These are phyloP conservation scores for Colletotrichum somersetense DNA, from an alignment of 2,329 filamentous ascomycete species.

Conservation along the genomic window DNA sequence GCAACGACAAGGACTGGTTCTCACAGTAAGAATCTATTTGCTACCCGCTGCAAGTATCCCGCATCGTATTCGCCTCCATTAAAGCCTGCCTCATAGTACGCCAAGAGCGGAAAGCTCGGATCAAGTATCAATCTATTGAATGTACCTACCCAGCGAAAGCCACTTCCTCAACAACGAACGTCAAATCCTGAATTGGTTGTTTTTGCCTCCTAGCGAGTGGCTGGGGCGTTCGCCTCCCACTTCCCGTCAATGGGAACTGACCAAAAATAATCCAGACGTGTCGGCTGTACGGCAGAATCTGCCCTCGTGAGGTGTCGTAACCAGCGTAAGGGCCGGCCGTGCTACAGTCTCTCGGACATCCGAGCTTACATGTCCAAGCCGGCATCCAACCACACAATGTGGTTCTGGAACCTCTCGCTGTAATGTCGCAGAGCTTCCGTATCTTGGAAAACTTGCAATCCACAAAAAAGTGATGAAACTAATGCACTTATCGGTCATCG, in stretches of 20 bases:
- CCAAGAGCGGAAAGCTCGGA: not conserved
- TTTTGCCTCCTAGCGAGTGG: not conserved
- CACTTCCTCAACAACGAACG: not conserved
- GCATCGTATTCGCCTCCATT: too few relatives aligned
- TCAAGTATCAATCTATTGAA: not conserved
- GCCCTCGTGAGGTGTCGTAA: not conserved
- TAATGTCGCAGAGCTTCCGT: not conserved
- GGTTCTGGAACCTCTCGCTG: not conserved
- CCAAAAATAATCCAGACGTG: slow-evolving; percentile 2
- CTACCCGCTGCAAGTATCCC: too few relatives aligned
- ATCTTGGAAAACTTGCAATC: too few relatives aligned
- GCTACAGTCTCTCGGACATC: slow-evolving; percentile 26
- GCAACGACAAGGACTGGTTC: not conserved
- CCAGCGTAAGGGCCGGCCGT: slow-evolving; percentile 4
- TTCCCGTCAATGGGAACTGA: not conserved
- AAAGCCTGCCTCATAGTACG: not conserved
- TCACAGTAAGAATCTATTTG: not conserved
- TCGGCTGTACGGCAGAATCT: slow-evolving; percentile 24
- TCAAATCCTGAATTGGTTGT: not conserved
- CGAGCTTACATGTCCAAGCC: slow-evolving; percentile 9
- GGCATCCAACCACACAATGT: slow-evolving; percentile 2
- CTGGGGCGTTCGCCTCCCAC: not conserved
- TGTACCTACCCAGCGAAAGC: not conserved
- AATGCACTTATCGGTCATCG: slow-evolving; percentile 38
- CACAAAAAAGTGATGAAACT: slow-evolving; percentile 4